Evolutionary conservation across 768 basidiomycete species (phyloP).

Genomic region (Zangia roseola): DNA sequence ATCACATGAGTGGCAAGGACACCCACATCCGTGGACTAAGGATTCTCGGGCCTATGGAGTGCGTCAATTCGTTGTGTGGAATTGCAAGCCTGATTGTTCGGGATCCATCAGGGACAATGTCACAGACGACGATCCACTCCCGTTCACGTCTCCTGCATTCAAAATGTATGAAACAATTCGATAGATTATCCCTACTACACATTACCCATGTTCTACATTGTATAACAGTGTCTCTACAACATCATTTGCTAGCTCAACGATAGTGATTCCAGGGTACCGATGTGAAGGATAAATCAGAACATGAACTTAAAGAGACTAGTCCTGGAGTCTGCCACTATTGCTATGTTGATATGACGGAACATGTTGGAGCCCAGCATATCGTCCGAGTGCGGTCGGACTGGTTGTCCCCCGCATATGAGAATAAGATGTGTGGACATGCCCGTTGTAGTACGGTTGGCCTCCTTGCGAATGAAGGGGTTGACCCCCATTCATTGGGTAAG

Average conservation of each 20-base stretch:
- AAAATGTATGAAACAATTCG: conserved; percentile 80
- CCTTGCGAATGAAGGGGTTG: conserved; percentile 19
- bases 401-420: conserved; percentile 28
- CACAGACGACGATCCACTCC: conserved; percentile 68
- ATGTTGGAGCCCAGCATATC: conserved; percentile 29
- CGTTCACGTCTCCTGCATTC: conserved; percentile 62
- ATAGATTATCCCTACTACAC: conserved; percentile 32
- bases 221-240: conserved; percentile 15
- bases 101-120: conserved; percentile 37
- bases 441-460: conserved; percentile 26
- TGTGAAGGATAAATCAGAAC: conserved; percentile 8
- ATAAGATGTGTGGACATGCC: conserved; percentile 24
- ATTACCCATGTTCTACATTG: conserved; percentile 31
- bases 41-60: conserved; percentile 87
- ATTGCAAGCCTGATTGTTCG: conserved; percentile 1
- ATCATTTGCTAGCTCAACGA: conserved; percentile 3
- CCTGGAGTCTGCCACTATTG: conserved; percentile 13
- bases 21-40: conserved; percentile 93
- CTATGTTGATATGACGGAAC: conserved; percentile 30
- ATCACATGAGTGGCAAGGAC: conserved; percentile 98
- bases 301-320: neutral
- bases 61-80: conserved; percentile 17
- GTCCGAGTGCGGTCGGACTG: conserved; percentile 18
- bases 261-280: neutral
- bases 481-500: conserved; percentile 19